Evolutionary conservation across 164 flowering plant genomes (phyloP), one percentile per base, ranked within the genome.

Genomic region (Vitis labrusca): DNA sequence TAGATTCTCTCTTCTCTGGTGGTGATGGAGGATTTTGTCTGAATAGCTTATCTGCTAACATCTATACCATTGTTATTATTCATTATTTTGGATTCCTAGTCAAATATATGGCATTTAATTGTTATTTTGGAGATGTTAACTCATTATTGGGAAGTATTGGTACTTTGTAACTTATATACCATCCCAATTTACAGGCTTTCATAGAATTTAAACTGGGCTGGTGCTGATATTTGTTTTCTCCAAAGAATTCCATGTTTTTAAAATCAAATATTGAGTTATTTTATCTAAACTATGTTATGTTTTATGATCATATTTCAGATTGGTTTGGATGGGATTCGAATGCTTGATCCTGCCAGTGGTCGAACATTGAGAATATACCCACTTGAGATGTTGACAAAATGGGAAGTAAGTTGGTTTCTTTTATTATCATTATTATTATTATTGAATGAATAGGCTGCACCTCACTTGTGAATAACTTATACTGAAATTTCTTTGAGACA

Each of bases 281-380:
- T 11, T 15, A 37, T 65, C 15, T 54, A 56, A 15, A 10, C 56
- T 10, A 15, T 50, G 47, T 37, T 37, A 37, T 30, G 23, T 50
- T 9, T 17, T 23, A 11, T 37, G 2, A 30, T 23, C 9, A 27
- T 10, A 30, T 65, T 69, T 72, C 86, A 94, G 99, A 83, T 94
- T 83, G 98, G 95, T 62, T 73, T 94, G 78, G 99, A 94, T 85
- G 99, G 99, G 23, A 88, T 94, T 76, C 97, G 89, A 9, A 92
- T 94, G 97, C 94, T 94, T 77, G 99, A 94, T 78, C 96, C 97
- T 15, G 83, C 67, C 65, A 87, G 88, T 8, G 83, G 80, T 59
- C 80, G 97, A 71, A 92, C 87, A 13, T 76, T 92, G 78, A 92
- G 99, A 82, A 94, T 92, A 64, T 94, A 94, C 79, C 91, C 97